Evolutionary conservation across 805 yeast species (phyloP).

Genomic region (Metschnikowia reukaufii): DNA sequence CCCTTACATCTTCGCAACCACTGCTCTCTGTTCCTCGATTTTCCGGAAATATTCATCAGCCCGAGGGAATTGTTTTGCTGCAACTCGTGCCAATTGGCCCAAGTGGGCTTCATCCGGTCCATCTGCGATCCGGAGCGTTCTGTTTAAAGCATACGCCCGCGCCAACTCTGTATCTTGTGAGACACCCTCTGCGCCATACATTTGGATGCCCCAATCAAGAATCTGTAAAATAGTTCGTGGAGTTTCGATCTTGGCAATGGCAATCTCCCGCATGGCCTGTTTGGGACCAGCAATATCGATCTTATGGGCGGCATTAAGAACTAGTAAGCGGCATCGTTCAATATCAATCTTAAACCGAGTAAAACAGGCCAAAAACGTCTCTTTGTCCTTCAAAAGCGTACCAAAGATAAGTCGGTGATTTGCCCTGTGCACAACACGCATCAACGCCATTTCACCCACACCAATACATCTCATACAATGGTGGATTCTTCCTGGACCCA

Average conservation of each 20-base stretch:
- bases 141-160: constrained; percentile 47
- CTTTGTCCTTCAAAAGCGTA: constrained; percentile 48
- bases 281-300: constrained; percentile 56
- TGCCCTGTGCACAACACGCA: constrained; percentile 50
- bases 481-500: constrained; percentile 71
- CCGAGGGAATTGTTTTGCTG: constrained; percentile 37
- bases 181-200: constrained; percentile 65
- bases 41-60: constrained; percentile 37
- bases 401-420: constrained; percentile 54
- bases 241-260: constrained; percentile 63
- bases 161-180: constrained; percentile 62
- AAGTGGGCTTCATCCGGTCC: constrained; percentile 71
- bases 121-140: constrained; percentile 64
- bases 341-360: constrained; percentile 56
- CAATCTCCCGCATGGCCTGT: constrained; percentile 54
- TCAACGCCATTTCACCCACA: constrained; percentile 55
- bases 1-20: constrained; percentile 29
- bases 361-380: constrained; percentile 47
- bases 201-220: constrained; percentile 62
- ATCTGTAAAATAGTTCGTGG: constrained; percentile 54
- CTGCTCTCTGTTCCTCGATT: constrained; percentile 20
- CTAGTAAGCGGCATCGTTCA: constrained; percentile 53
- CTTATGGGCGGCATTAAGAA: constrained; percentile 59
- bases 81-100: constrained; percentile 53
- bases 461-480: constrained; percentile 69